Conservation (phyloP, 495 filamentous ascomycete species). For the Aspergillus leporis region DNA sequence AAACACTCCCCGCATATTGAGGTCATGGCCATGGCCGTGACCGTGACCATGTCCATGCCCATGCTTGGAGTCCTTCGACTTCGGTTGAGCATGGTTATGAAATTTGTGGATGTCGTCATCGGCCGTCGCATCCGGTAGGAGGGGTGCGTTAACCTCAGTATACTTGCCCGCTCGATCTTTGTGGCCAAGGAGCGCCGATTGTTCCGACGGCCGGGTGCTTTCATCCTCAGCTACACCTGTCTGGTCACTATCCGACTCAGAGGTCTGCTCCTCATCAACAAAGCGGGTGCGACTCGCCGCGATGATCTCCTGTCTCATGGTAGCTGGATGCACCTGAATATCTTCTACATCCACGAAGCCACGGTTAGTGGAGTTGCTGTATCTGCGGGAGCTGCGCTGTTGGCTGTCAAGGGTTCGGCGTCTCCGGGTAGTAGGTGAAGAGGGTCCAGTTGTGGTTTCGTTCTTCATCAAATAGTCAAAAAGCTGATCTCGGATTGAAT, state of each 20-base stretch:
- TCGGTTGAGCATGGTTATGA: slow-evolving; percentile 84
- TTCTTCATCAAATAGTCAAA: slow-evolving; percentile 11
- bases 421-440: slow-evolving; percentile 31
- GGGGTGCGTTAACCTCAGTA: slow-evolving; percentile 29
- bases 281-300: slow-evolving; percentile 61
- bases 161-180: slow-evolving; percentile 40
- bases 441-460: slow-evolving; percentile 27
- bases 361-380: slow-evolving; percentile 50
- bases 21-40: slow-evolving; percentile 79
- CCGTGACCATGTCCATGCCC: slow-evolving; percentile 71
- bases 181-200: slow-evolving; percentile 35
- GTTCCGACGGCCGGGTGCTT: slow-evolving; percentile 42
- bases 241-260: slow-evolving; percentile 53
- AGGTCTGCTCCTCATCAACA: slow-evolving; percentile 51
- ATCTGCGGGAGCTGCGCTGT: slow-evolving; percentile 52
- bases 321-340: slow-evolving; percentile 84
- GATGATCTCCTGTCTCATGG: slow-evolving; percentile 88
- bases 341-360: slow-evolving; percentile 63
- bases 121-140: slow-evolving; percentile 9
- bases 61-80: slow-evolving; percentile 56
- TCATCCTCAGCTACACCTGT: slow-evolving; percentile 48
- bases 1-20: slow-evolving; percentile 98
- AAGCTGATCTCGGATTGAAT: slow-evolving; percentile 7
- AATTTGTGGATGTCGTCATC: slow-evolving; percentile 41
- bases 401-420: slow-evolving; percentile 37